Evolutionary conservation across 2,329 filamentous ascomycete species (phyloP), one percentile per base, ranked within the genome.

Genomic region (Penicillium sumatraense): DNA sequence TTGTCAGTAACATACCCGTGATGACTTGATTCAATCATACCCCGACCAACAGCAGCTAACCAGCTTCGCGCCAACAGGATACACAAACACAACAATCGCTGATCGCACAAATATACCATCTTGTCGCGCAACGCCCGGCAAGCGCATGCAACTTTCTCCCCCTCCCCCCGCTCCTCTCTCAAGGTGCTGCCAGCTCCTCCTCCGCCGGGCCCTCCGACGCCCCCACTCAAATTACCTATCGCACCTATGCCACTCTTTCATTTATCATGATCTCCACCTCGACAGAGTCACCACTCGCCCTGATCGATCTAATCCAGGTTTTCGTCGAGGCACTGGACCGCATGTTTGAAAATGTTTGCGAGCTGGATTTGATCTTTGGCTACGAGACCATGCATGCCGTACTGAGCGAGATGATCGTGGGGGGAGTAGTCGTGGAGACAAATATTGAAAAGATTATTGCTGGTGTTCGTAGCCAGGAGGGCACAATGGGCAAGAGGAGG

Each of bases 181-280:
- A 85, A 58, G 84, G 66, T 58, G 73, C 77, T 56, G 72, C 77
- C 52, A 76, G 75, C 61, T 76, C 78, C 60, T 77, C 76, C 65
- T 71, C 75, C 42, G 72, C 68, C 58, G 84, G 87, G 35, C 88
- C 86, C 76, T 93, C 91, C 71, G 95, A 98, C 76, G 89, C 92
- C 10, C 95, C 95, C 9, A 95, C 92, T 5, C 89, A 98, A 57
- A 92, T 99, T 42, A 98, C 95, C 8, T 99, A 99, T 82, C 91
- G 95, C 55, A 91, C 96, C 82, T 99, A 98, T 72, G 95, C 95
- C 9, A 99, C 95, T 0, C 89, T 99, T 58, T 98, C 96, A 79
- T 99, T 99, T 80, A 99, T 99, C 75, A 82, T 99, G 72, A 99
- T 99, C 69, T 95, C 89, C 31, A 99, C 96, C 4, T 91, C 92